phyloP scores from a whole-genome alignment of 805 yeast species.

The Metschnikowia aberdeeniae region DNA sequence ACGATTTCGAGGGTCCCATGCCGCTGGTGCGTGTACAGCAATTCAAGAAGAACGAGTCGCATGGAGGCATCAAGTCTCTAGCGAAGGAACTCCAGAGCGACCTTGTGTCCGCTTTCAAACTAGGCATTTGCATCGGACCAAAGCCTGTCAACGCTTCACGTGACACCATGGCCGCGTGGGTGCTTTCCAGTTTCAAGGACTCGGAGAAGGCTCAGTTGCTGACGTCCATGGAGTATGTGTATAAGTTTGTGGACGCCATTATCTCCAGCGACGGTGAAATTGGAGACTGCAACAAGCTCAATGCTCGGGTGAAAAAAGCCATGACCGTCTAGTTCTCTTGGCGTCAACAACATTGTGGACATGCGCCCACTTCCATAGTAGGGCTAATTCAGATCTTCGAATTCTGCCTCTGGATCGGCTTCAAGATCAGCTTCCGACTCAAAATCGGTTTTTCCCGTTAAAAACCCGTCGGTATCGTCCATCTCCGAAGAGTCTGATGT shows the following conservation, averaged over 20 bases:
- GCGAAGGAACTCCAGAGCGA: conserved; percentile 9
- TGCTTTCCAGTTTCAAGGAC: conserved; percentile 29
- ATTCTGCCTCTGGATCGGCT: not conserved
- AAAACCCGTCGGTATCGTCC: not conserved
- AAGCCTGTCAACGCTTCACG: conserved; percentile 32
- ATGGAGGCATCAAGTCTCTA: conserved; percentile 35
- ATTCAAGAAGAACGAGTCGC: conserved; percentile 37
- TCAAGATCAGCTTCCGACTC: not conserved
- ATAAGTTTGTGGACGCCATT: conserved; percentile 22
- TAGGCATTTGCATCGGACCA: conserved; percentile 42
- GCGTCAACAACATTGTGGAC: no score
- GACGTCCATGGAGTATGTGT: conserved; percentile 14
- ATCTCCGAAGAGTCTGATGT: conserved; percentile 10
- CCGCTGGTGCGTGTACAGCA: conserved; percentile 27
- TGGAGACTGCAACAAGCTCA: conserved; percentile 26
- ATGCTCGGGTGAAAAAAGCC: conserved; percentile 17
- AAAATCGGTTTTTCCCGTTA: not conserved
- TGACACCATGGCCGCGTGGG: conserved; percentile 39
- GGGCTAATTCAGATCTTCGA: not conserved
- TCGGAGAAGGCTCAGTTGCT: conserved; percentile 21
- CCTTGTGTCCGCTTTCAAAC: conserved; percentile 20
- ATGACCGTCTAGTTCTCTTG: conserved; percentile 1
- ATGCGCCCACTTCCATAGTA: no score
- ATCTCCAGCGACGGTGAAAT: conserved; percentile 21
- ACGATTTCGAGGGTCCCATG: conserved; percentile 35